Evolutionary conservation across 1,284 basidiomycete species (phyloP), one percentile per base, ranked within the genome.

Genomic region (Stygiomarasmius scandens): DNA sequence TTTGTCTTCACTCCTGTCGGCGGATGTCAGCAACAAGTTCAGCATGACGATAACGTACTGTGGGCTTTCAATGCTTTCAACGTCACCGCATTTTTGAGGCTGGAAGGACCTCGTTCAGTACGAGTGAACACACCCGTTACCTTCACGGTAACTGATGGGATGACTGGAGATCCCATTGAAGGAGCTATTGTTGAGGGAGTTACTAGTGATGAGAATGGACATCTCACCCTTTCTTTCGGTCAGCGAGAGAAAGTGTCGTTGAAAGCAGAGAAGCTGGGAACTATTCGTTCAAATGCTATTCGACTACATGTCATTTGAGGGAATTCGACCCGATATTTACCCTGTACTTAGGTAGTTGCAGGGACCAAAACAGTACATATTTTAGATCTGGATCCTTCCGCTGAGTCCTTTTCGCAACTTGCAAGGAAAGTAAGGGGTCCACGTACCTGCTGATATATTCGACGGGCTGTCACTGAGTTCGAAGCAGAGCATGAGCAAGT

Each of bases 11-110:
- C 66, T 2, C 57, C 63, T 9, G 69, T 74, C 10, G 74, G 74
- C 24, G 74, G 74, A 11, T 76, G 74, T 52, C 73, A 76, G 56
- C 68, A 72, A 52, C 61, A 68, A 44, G 67, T 77, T 27, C 59
- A 63, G 20, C 11, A 41, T 6, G 24, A 22, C 9, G 71, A 74
- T 55, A 53, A 72, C 6, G 67, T 75, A 19, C 65, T 74, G 2
- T 77, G 64, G 56, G 71, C 73, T 2, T 74, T 71, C 54, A 67
- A 69, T 55, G 68, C 64, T 0, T 70, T 69, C 52, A 64, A 64
- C 46, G 68, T 67, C 44, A 50, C 53, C 16, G 60, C 66, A 52
- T 64, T 71, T 56, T 58, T 74, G 49, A 68, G 68, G 59, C 66
- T 76, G 12, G 57, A 60, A 1, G 72, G 72, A 8, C 69, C 71